Conservation (phyloP, 106 monocot genomes). For the Platanthera zijinensis region DNA sequence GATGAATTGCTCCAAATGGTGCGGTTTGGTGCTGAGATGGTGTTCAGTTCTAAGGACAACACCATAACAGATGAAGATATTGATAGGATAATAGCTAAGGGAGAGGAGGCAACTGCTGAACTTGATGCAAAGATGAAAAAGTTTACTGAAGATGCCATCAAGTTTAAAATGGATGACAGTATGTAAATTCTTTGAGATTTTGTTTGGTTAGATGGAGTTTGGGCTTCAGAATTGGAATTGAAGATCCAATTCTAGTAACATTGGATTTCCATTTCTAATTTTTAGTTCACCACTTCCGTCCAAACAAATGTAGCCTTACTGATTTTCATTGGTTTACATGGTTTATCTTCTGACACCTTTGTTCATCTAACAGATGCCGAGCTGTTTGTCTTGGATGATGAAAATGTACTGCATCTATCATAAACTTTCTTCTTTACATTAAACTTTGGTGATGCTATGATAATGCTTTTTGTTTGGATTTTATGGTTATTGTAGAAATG, state of each 20-base stretch:
- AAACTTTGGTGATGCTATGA: neutral
- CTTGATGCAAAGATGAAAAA: conserved; percentile 98
- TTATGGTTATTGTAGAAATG: neutral
- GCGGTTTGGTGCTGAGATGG: conserved; percentile 99
- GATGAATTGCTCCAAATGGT: conserved; percentile 99
- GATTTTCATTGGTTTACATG: neutral
- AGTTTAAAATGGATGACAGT: conserved; percentile 99
- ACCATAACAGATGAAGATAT: conserved; percentile 99
- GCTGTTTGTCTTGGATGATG: conserved; percentile 90
- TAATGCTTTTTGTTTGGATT: neutral
- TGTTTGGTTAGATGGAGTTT: neutral
- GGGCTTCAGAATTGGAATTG: no score
- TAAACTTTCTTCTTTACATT: neutral
- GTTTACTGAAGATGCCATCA: conserved; percentile 99
- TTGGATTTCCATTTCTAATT: no score
- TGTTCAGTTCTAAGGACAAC: conserved; percentile 95
- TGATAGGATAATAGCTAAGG: conserved; percentile 97
- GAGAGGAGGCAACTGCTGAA: conserved; percentile 96
- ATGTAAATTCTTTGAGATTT: conserved; percentile 15
- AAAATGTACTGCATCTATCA: conserved; percentile 43
- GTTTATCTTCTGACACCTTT: neutral
- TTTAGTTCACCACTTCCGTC: no score
- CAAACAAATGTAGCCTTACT: neutral
- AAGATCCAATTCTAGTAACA: no score
- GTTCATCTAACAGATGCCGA: conserved; percentile 79